Evolutionary conservation across 192 early-diverging fungal genomes (phyloP).

Genomic region (Umbelopsis vinacea): DNA sequence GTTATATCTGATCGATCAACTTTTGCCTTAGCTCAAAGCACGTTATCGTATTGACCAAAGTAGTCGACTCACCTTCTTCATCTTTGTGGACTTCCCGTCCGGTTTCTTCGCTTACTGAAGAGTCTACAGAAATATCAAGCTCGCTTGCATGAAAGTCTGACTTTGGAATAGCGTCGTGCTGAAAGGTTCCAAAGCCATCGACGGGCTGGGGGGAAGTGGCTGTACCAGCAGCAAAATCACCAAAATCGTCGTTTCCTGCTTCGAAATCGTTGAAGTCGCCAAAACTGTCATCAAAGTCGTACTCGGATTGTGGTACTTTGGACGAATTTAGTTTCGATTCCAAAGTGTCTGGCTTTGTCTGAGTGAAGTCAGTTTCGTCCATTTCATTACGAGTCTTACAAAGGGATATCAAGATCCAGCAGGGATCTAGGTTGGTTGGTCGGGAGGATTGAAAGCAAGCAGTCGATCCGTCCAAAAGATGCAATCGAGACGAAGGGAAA

Average conservation of each 20-base stretch:
- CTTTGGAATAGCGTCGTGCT: neutral
- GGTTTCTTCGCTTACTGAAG: neutral
- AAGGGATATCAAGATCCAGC: neutral
- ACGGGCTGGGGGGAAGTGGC: neutral
- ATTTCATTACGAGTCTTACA: conserved; percentile 1
- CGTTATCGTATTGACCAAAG: no score
- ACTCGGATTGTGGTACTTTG: no score
- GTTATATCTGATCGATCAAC: no score
- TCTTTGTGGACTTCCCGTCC: neutral
- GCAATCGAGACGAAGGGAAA: no score
- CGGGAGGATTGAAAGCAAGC: neutral
- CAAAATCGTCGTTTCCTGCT: conserved; percentile 7
- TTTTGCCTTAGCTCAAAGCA: no score
- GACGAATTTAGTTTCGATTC: neutral
- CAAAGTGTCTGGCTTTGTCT: neutral
- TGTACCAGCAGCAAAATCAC: conserved; percentile 14
- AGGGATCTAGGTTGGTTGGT: neutral
- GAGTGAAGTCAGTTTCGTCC: neutral
- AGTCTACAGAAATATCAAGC: neutral
- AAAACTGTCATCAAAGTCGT: conserved; percentile 7
- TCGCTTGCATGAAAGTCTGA: neutral
- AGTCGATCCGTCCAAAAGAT: neutral
- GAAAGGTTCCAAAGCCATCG: neutral
- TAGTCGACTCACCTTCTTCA: neutral
- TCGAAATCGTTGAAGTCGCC: conserved; percentile 1